Conservation (phyloP, 2,329 filamentous ascomycete genomes). For the Sporothrix sp. region DNA sequence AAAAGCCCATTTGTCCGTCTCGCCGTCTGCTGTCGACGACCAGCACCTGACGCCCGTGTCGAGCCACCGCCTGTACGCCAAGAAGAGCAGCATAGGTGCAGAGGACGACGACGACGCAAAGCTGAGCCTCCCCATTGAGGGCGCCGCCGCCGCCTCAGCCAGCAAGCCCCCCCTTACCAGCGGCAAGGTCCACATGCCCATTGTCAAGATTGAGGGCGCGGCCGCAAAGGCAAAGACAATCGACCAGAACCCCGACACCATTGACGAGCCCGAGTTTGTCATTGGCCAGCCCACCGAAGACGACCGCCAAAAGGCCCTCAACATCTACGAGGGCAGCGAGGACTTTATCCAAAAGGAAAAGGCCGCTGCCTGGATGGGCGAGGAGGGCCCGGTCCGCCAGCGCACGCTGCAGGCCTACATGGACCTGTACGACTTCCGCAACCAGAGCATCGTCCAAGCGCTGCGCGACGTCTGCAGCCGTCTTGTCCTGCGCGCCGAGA, state of each 20-base stretch:
- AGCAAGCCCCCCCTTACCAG: constrained; percentile 21
- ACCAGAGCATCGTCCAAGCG: constrained; percentile 67
- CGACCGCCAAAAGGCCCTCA: constrained; percentile 67
- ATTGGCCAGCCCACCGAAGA: constrained; percentile 53
- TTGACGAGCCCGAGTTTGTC: constrained; percentile 50
- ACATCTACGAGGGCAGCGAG: constrained; percentile 77
- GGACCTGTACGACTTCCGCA: constrained; percentile 79
- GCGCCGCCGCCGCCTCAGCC: constrained; percentile 24
- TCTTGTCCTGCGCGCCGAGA: constrained; percentile 78
- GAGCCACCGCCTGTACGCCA: not conserved
- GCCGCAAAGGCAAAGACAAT: not conserved
- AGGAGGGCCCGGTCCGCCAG: constrained; percentile 52
- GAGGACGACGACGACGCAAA: constrained; percentile 30
- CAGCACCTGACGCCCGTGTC: constrained; percentile 7
- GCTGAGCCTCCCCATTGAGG: constrained; percentile 35
- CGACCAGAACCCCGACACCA: constrained; percentile 27
- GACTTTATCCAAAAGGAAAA: constrained; percentile 69
- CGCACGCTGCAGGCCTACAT: constrained; percentile 69
- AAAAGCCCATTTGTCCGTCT: constrained; percentile 11
- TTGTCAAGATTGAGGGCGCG: constrained; percentile 33
- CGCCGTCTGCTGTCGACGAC: constrained; percentile 13
- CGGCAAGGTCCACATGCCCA: constrained; percentile 25
- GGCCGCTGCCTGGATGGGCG: constrained; percentile 82
- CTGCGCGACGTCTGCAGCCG: constrained; percentile 74
- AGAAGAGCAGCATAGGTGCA: constrained; percentile 18